Evolutionary conservation across 768 basidiomycete species (phyloP).

Genomic region (Lactarius akahatsu): DNA sequence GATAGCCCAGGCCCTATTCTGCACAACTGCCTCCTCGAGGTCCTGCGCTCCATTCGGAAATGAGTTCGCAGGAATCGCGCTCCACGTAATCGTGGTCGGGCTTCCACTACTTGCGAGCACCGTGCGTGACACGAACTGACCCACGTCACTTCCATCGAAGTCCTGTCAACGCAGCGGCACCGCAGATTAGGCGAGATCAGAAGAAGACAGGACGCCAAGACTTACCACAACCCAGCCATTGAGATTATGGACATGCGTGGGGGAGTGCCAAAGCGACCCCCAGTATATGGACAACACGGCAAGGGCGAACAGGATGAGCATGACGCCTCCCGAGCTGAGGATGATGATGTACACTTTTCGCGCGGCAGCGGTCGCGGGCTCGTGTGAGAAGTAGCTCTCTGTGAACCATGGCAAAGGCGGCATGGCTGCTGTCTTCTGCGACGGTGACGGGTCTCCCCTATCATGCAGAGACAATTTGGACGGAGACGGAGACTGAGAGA

Average conservation of each 20-base stretch:
- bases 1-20: conserved; percentile 56
- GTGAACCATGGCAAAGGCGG: conserved; percentile 25
- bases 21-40: conserved; percentile 45
- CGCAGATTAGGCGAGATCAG: not conserved
- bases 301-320: conserved; percentile 44
- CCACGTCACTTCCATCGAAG: conserved; percentile 57
- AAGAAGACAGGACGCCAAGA: conserved; percentile 12
- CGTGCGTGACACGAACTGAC: conserved; percentile 44
- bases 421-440: not conserved
- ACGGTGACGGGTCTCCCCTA: not conserved
- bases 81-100: conserved; percentile 47
- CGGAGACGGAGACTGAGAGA: conserved; percentile 4
- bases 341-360: conserved; percentile 45
- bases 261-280: conserved; percentile 53
- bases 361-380: conserved; percentile 30
- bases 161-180: conserved; percentile 41
- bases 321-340: conserved; percentile 38
- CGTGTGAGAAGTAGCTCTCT: conserved; percentile 27
- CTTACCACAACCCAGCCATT: conserved; percentile 60
- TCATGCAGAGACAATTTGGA: not conserved
- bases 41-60: conserved; percentile 48
- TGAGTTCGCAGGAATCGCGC: conserved; percentile 39
- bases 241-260: conserved; percentile 41
- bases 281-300: conserved; percentile 57
- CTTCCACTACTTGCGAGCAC: conserved; percentile 36